These are phyloP conservation scores for Beauveria pseudobassiana DNA, from an alignment of 2,329 filamentous ascomycete species.

Conservation along the genomic window DNA sequence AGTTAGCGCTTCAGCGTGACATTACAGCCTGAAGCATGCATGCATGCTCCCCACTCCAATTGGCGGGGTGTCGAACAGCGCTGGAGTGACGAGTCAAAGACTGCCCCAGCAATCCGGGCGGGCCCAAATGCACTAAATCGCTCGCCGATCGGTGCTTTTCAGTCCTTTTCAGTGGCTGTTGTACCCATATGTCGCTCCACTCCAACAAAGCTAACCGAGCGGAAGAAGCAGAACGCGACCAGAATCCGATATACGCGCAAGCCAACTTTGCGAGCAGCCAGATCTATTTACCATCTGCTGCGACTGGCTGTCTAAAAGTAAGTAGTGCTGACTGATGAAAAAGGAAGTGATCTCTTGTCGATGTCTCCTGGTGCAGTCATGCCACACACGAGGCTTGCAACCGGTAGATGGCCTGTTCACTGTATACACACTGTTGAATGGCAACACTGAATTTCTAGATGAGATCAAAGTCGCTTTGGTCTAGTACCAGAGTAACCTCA, in stretches of 20 bases:
- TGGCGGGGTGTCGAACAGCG: conserved; percentile 3
- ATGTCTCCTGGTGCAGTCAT: not conserved
- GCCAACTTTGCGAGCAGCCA: not conserved
- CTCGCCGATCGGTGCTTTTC: not conserved
- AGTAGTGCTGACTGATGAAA: not conserved
- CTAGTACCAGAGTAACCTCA: not conserved
- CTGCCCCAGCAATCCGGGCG: not conserved
- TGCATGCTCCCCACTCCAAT: not conserved
- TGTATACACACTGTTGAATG: not conserved
- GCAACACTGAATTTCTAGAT: not conserved
- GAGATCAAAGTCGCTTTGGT: not conserved
- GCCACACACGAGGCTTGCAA: not conserved
- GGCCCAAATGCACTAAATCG: not conserved
- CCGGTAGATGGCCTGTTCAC: not conserved
- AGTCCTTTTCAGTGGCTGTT: no score
- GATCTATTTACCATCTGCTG: not conserved
- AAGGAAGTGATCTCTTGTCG: not conserved
- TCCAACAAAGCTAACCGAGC: not conserved
- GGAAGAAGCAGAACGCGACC: not conserved
- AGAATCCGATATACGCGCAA: not conserved
- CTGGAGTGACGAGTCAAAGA: not conserved
- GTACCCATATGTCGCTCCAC: not conserved
- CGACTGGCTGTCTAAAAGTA: not conserved
- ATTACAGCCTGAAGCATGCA: conserved; percentile 3
- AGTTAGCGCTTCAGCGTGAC: conserved; percentile 1